Evolutionary conservation across 2,329 filamentous ascomycete species (phyloP).

Genomic region (Cercospora beticola): DNA sequence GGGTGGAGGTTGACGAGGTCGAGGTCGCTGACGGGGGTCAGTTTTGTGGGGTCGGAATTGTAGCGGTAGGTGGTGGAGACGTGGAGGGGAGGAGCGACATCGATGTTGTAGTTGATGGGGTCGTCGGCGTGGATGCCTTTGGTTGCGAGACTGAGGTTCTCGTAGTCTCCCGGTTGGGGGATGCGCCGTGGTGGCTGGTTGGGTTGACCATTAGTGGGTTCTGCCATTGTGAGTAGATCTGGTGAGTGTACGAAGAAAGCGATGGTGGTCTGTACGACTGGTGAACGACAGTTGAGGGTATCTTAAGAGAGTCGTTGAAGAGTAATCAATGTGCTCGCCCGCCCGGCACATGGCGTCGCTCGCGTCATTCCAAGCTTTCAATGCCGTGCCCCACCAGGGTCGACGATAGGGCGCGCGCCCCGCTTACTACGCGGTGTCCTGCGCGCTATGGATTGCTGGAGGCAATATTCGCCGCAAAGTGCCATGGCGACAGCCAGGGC

Average conservation of each 20-base stretch:
- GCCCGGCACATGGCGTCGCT: background rate
- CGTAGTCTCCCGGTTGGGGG: constrained; percentile 19
- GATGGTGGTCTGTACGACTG: background rate
- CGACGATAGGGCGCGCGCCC: background rate
- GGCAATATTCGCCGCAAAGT: background rate
- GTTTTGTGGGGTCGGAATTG: constrained; percentile 64
- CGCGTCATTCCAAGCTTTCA: background rate
- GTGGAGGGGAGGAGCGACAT: constrained; percentile 86
- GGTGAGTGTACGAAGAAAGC: background rate
- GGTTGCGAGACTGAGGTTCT: constrained; percentile 34
- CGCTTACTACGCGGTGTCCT: background rate
- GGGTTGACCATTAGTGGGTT: constrained; percentile 23
- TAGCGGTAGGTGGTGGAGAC: constrained; percentile 92
- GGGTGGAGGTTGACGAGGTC: constrained; percentile 25
- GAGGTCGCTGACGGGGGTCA: constrained; percentile 43
- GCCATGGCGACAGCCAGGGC: background rate
- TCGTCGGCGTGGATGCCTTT: constrained; percentile 39
- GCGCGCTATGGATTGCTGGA: background rate
- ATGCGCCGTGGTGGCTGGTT: constrained; percentile 22
- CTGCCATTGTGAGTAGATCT: constrained; percentile 12
- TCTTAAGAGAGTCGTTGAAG: background rate
- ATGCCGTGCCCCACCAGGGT: background rate
- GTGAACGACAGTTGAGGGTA: background rate
- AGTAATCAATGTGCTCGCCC: background rate
- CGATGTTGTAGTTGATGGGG: constrained; percentile 47